These are phyloP conservation scores for Stipa capillata DNA, from an alignment of 176 grass and related monocot species.

Conservation along the genomic window DNA sequence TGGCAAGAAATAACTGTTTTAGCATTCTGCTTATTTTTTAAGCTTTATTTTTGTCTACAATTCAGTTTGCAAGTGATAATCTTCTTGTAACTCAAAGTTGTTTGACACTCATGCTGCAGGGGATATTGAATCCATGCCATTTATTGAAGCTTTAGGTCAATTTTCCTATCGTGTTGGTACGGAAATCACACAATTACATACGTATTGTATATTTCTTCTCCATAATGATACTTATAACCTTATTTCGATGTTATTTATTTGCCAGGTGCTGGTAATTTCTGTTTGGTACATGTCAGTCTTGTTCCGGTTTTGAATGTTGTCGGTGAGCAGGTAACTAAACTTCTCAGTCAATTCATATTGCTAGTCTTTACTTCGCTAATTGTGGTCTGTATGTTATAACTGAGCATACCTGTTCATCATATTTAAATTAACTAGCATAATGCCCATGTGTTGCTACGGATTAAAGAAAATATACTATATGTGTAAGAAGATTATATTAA, in stretches of 20 bases:
- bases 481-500: too few relatives aligned
- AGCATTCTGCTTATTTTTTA: neutral
- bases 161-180: slow-evolving; percentile 52
- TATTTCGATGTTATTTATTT: neutral
- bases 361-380: neutral
- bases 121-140: slow-evolving; percentile 52
- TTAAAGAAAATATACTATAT: too few relatives aligned
- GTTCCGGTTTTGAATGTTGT: slow-evolving; percentile 50
- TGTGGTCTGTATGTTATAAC: neutral
- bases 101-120: slow-evolving; percentile 52
- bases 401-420: neutral
- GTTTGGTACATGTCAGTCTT: slow-evolving; percentile 54
- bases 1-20: neutral
- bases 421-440: too few relatives aligned
- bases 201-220: neutral
- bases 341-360: neutral
- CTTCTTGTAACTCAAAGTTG: slow-evolving; percentile 20
- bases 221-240: neutral
- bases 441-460: too few relatives aligned
- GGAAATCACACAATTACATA: neutral
- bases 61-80: slow-evolving; percentile 17
- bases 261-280: slow-evolving; percentile 44
- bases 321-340: slow-evolving; percentile 41
- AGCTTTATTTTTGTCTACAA: neutral
- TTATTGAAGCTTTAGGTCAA: slow-evolving; percentile 50